phyloP scores from a whole-genome alignment of 2,329 filamentous ascomycete species.

The Cladosporium phlei region DNA sequence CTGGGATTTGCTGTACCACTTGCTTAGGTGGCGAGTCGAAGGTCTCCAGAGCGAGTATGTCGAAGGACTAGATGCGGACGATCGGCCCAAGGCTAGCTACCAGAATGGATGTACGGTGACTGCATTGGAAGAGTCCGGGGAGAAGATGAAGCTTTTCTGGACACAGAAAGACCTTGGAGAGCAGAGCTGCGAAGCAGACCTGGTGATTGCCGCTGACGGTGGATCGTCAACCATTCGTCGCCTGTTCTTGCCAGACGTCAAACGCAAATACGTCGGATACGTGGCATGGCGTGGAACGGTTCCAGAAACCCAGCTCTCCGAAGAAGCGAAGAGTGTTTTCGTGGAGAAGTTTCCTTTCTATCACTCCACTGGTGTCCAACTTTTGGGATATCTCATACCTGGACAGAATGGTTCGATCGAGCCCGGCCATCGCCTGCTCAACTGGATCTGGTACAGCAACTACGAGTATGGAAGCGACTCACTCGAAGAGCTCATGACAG shows the following conservation, averaged over 20 bases:
- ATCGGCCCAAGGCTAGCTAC: constrained; percentile 23
- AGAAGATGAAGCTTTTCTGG: constrained; percentile 25
- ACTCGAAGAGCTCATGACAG: constrained; percentile 42
- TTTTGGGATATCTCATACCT: constrained; percentile 44
- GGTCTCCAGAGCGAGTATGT: constrained; percentile 31
- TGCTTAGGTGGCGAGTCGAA: constrained; percentile 45
- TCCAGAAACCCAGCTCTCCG: constrained; percentile 33
- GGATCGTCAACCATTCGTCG: constrained; percentile 26
- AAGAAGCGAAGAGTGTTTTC: constrained; percentile 29
- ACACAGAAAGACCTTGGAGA: constrained; percentile 21
- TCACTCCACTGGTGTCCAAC: constrained; percentile 34
- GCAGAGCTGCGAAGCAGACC: constrained; percentile 28
- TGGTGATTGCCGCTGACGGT: constrained; percentile 44
- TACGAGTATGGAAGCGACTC: constrained; percentile 36
- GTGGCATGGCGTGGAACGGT: constrained; percentile 31
- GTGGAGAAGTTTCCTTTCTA: constrained; percentile 40
- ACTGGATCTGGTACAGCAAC: constrained; percentile 47
- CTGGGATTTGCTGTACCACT: constrained; percentile 45
- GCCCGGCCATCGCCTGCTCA: constrained; percentile 40
- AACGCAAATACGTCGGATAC: constrained; percentile 31
- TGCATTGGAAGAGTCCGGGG: constrained; percentile 19
- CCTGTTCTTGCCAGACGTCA: constrained; percentile 24
- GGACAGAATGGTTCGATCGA: constrained; percentile 37
- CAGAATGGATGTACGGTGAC: constrained; percentile 29
- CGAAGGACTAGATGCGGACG: constrained; percentile 16